Evolutionary conservation across 495 filamentous ascomycete genomes (phyloP).

Genomic region (Sphaerosporella brunnea): DNA sequence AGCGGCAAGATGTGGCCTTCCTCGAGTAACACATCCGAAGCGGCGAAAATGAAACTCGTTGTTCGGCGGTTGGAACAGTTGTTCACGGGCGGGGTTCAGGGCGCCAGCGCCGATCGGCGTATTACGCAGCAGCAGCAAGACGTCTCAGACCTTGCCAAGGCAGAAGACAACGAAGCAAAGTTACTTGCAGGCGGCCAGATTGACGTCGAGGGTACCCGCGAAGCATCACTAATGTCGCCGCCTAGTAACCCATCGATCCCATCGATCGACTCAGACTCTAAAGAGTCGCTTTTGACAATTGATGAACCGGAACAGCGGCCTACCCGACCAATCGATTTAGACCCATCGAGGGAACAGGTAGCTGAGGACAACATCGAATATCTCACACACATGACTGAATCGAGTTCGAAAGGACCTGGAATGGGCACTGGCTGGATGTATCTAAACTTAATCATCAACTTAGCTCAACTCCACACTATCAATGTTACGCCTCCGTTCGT

Average conservation of each 20-base stretch:
- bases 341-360: slow-evolving; percentile 46
- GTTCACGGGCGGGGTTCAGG: slow-evolving; percentile 48
- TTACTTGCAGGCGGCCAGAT: slow-evolving; percentile 11
- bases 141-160: slow-evolving; percentile 33
- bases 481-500: slow-evolving; percentile 60
- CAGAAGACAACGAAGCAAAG: slow-evolving; percentile 18
- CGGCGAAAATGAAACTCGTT: slow-evolving; percentile 50
- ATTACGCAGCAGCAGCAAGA: slow-evolving; percentile 38
- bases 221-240: slow-evolving; percentile 16
- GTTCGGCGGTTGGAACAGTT: slow-evolving; percentile 56
- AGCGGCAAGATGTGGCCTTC: slow-evolving; percentile 1
- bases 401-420: slow-evolving; percentile 30
- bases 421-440: slow-evolving; percentile 56
- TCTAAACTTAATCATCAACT: slow-evolving; percentile 60
- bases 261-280: slow-evolving; percentile 7
- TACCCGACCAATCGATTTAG: slow-evolving; percentile 52
- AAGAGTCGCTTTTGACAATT: not conserved
- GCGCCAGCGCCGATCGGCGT: slow-evolving; percentile 28
- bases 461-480: slow-evolving; percentile 63
- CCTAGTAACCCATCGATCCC: not conserved
- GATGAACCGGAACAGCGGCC: slow-evolving; percentile 42
- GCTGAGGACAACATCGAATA: slow-evolving; percentile 59
- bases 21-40: slow-evolving; percentile 34
- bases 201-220: slow-evolving; percentile 18
- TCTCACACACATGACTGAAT: slow-evolving; percentile 45